Evolutionary conservation across 2,329 filamentous ascomycete species (phyloP), one percentile per base, ranked within the genome.

Genomic region (Achaetomium macrosporum): DNA sequence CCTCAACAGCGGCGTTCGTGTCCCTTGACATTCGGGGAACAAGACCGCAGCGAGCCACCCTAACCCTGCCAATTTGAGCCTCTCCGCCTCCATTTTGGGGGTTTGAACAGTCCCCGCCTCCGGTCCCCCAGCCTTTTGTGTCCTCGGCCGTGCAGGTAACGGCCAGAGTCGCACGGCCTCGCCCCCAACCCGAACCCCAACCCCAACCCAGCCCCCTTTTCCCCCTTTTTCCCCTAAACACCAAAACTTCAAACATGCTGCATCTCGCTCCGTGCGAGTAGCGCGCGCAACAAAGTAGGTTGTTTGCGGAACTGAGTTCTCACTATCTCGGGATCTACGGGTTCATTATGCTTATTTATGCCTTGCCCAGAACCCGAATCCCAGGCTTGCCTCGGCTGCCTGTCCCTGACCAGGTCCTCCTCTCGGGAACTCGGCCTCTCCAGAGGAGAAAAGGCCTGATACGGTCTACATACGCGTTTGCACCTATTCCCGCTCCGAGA

Each of bases 211-310:
- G 1, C 9, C 33, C 17, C 40, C 29, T 29, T 48, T 35, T 45
- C 37, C 20, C 13, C 40, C 17, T 11, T 20, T 20, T 39, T 39
- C 16, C 16, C 36, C 4, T 39, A 9, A 3, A n/a, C 8, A 33
- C 30, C 8, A 36, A 15, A 37, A 8, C 35, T 8, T n/a, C 2
- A 15, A 37, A 11, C 33, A 35, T 35, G 33, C 12, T 29, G 42
- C 42, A 25, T 31, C 35, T 29, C 5, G 19, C 35, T 51, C 36
- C 49, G 42, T 51, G 49, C 42, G 48, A 44, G 35, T 37, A 25
- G 31, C n/a, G 33, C 33, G 33, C 33, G 5, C 15, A 12, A 12
- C 4, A 3, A 3, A 35, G 33, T 9, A 15, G 33, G 4, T 12
- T 4, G 3, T 35, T 25, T 25, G 25, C 25, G 33, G 33, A 11